These are phyloP conservation scores for Candida suzukii DNA, from an alignment of 805 yeast species.

Conservation along the genomic window DNA sequence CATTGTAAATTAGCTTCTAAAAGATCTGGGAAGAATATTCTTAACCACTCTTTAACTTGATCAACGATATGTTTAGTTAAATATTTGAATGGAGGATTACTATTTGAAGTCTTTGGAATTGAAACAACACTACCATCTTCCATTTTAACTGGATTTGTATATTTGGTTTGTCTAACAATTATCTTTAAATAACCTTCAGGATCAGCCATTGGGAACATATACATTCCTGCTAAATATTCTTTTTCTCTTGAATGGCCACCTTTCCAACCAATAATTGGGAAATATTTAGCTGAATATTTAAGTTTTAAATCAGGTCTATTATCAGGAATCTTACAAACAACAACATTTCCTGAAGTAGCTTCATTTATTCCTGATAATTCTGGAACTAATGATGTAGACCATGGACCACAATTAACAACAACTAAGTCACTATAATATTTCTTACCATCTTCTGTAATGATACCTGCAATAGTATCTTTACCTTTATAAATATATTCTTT, in stretches of 20 bases:
- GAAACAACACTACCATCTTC: constrained; percentile 19
- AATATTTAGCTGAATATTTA: constrained; percentile 25
- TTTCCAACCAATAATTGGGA: constrained; percentile 31
- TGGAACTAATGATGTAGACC: constrained; percentile 24
- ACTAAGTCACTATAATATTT: constrained; percentile 17
- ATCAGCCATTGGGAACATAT: constrained; percentile 27
- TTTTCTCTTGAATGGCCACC: constrained; percentile 24
- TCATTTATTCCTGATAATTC: constrained; percentile 30
- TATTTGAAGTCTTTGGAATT: constrained; percentile 22
- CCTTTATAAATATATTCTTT: constrained; percentile 13
- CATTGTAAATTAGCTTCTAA: constrained; percentile 14
- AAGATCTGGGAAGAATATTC: constrained; percentile 22
- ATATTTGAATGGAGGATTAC: constrained; percentile 13
- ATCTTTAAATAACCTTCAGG: constrained; percentile 30
- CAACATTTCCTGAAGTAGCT: constrained; percentile 30
- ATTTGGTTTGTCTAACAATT: constrained; percentile 29
- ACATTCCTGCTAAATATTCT: constrained; percentile 24
- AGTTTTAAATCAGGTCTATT: constrained; percentile 24
- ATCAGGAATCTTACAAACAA: constrained; percentile 28
- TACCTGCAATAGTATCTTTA: constrained; percentile 19
- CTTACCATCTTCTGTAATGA: constrained; percentile 20
- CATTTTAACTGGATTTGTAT: constrained; percentile 22
- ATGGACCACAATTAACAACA: constrained; percentile 25
- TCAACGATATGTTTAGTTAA: constrained; percentile 20
- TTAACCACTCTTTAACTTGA: constrained; percentile 21